Base-by-base conservation (phyloP, 495 filamentous ascomycete genomes). In the Gamarada debralockiae region DNA sequence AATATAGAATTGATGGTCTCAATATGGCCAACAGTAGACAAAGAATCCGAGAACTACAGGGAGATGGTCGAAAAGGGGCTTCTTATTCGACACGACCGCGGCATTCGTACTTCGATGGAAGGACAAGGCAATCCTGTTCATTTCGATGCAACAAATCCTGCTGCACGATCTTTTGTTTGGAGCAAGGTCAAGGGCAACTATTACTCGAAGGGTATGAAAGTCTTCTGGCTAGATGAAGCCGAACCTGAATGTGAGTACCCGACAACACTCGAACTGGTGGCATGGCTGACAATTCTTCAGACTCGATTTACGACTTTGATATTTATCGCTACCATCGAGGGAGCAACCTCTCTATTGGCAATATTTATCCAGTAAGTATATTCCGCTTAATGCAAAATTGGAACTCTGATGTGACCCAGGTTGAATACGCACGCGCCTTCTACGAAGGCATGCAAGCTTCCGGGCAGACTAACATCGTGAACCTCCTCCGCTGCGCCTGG, bases 161-260 rank as follows among this genome's bases (percentile, higher is more conserved):
- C 61, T 14, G 70, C 79, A 0, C 67, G 78, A 1, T 43, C 65
- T 2, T 82, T 71, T 44, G 56, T 82, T 15, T 83, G 80, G 78
- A n/a, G 54, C 65, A 13, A 69, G 50, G 73, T 65, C 0, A 73
- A 76, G 54, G 55, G 75, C 49, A 74, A 82, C 64, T 82, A 83
- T 65, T 75, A 76, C 60, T 64, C 70, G 50, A 75, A 71, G 31
- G 79, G 79, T 14, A 79, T 83, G 56, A 69, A 70, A 43, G 57
- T 75, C 15, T 83, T 81, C 65, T 83, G 80, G 79, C 73, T 83
- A 7, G 80, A 83, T 50, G 79, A 83, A 56, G 77, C 79, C 0
- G 31, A 44, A 44, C 14, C 39, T 42, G 18, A 18, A 78, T 80
- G 52, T 77, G 79, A 2, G 80, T 81, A 52, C 81, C 78, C 62